Base-by-base conservation (phyloP, 2,329 filamentous ascomycete genomes). In the Cladophialophora chaetospira region DNA sequence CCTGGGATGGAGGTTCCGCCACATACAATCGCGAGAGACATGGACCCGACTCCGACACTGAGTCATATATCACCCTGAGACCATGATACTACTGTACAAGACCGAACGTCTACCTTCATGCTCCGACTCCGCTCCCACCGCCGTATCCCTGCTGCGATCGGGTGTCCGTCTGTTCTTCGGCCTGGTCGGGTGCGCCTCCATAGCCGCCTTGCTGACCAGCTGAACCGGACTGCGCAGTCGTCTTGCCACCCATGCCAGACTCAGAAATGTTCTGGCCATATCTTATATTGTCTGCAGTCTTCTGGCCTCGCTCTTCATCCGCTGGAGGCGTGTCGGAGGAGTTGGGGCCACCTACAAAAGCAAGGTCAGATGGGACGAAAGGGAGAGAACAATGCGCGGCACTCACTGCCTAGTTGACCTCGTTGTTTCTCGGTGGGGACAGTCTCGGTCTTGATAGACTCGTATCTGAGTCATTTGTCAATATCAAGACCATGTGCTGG, bases 341-440 rank as follows among this genome's bases (percentile, higher is more conserved):
- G 29, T 62, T 63, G 23, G 55, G 26, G 15, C 58, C 57, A 38
- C 47, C 63, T 67, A 33, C 25, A 23, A 29, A 38, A 19, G 26
- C 29, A 46, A n/a, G 17, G 42, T 53, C 33, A 54, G 61, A n/a
- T 44, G 38, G 29, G 55, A 40, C 15, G 35, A 35, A 28, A 62
- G 17, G 15, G n/a, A 28, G 15, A 21, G 38, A 3, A 47, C 8
- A 38, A 50, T 33, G 31, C 67, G 49, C n/a, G n/a, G n/a, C n/a
- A n/a, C n/a, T n/a, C 72, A 83, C 82, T 71, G 58, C 81, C 79
- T 25, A 87, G 67, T 66, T 85, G 82, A 5, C 84, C 84, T 21
- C 76, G 74, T 56, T 80, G 75, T 63, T 83, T 86, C 13, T 72
- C 69, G 49, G 79, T 78, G 0, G 79, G 75, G 13, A 77, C 63